Conservation (phyloP, 2,329 filamentous ascomycete genomes). For the Zymoseptoria brevis region DNA sequence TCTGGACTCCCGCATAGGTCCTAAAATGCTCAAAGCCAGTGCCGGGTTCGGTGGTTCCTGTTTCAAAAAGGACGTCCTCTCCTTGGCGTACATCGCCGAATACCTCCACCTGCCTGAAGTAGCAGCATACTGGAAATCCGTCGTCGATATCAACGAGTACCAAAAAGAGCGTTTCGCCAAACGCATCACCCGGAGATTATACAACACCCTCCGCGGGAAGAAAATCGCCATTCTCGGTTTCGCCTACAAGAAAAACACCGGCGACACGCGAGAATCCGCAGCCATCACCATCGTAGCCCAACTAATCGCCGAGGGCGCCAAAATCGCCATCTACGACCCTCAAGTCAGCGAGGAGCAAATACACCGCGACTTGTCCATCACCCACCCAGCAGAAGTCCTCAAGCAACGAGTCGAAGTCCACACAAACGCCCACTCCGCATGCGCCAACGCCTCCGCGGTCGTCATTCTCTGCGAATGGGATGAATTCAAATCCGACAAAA, state of each 20-base stretch:
- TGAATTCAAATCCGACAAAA: slow-evolving; percentile 29
- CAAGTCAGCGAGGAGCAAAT: slow-evolving; percentile 30
- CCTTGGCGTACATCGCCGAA: slow-evolving; percentile 65
- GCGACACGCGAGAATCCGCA: slow-evolving; percentile 64
- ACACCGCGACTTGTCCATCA: slow-evolving; percentile 24
- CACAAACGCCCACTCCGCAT: slow-evolving; percentile 27
- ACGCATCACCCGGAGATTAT: slow-evolving; percentile 57
- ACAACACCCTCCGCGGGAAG: slow-evolving; percentile 61
- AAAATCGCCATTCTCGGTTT: slow-evolving; percentile 66
- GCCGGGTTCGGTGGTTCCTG: slow-evolving; percentile 75
- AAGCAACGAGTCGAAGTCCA: slow-evolving; percentile 25
- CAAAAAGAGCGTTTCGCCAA: slow-evolving; percentile 61
- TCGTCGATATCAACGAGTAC: slow-evolving; percentile 70
- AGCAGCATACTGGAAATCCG: slow-evolving; percentile 65
- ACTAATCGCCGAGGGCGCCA: slow-evolving; percentile 54
- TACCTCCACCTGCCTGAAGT: slow-evolving; percentile 62
- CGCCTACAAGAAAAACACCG: slow-evolving; percentile 73
- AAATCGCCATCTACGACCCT: slow-evolving; percentile 63
- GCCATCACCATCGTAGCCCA: slow-evolving; percentile 60
- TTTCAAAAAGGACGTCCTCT: slow-evolving; percentile 73
- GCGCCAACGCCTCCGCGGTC: slow-evolving; percentile 27
- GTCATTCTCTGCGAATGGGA: slow-evolving; percentile 31
- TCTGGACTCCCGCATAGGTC: slow-evolving; percentile 60
- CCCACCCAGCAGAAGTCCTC: slow-evolving; percentile 19
- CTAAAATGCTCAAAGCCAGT: slow-evolving; percentile 64